Evolutionary conservation across 2,329 filamentous ascomycete species (phyloP).

Genomic region (Epichloe aotearoae): DNA sequence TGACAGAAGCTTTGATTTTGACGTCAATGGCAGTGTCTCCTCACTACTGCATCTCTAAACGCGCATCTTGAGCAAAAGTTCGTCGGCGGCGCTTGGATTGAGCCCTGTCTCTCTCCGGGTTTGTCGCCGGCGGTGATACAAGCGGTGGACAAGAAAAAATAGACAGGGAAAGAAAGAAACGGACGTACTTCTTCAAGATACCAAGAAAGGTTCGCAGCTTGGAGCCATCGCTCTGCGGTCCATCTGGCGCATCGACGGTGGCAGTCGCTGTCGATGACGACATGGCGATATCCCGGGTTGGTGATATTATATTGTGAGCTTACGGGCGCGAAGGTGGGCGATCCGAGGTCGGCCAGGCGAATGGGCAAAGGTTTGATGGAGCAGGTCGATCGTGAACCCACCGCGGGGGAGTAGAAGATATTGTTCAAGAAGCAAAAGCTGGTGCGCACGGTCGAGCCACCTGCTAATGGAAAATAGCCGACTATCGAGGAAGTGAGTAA

Average conservation of each 20-base stretch:
- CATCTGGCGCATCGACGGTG: conserved; percentile 25
- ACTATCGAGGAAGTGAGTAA: neutral
- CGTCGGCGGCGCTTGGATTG: neutral
- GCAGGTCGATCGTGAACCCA: neutral
- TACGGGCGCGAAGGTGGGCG: neutral
- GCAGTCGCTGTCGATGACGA: conserved; percentile 24
- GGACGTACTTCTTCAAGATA: conserved; percentile 71
- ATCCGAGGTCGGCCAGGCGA: neutral
- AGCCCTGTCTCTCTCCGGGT: neutral
- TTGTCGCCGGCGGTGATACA: conserved; percentile 3
- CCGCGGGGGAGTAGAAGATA: neutral
- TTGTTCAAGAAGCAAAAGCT: neutral
- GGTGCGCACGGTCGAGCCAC: neutral
- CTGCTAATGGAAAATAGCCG: neutral
- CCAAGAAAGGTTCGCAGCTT: conserved; percentile 82
- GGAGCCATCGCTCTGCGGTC: conserved; percentile 59
- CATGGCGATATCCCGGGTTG: conserved; percentile 15
- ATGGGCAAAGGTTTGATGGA: neutral
- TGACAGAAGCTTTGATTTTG: neutral
- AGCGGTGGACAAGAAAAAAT: neutral
- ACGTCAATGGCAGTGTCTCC: neutral
- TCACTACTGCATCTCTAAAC: neutral
- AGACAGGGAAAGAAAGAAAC: neutral
- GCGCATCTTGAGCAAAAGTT: neutral
- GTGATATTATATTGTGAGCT: neutral